Conservation (phyloP, 768 basidiomycete genomes). For the Cystoderma amianthinum region DNA sequence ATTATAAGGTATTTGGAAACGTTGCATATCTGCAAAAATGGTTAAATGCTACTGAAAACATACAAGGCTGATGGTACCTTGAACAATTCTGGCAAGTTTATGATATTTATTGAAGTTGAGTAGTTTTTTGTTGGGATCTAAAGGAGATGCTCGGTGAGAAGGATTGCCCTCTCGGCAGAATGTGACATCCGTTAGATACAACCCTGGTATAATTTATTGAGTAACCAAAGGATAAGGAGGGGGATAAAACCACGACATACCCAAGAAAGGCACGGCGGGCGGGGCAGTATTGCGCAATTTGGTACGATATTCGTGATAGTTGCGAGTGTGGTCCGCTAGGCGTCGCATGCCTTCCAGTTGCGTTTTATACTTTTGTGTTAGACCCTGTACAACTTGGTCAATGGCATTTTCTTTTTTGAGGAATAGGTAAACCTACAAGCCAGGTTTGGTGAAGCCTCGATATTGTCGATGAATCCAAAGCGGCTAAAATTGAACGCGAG, state of each 20-base stretch:
- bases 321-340: conserved; percentile 86
- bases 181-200: conserved; percentile 88
- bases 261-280: conserved; percentile 93
- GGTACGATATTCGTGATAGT: conserved; percentile 87
- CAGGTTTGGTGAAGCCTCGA: conserved; percentile 89
- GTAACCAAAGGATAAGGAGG: conserved; percentile 1
- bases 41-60: no score
- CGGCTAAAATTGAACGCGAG: conserved; percentile 86
- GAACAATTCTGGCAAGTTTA: conserved; percentile 80
- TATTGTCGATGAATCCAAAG: conserved; percentile 93
- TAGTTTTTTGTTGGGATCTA: conserved; percentile 68
- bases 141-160: conserved; percentile 72
- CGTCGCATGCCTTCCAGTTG: conserved; percentile 76
- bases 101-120: conserved; percentile 98
- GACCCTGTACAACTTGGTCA: conserved; percentile 38
- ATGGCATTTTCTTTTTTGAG: not conserved
- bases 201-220: conserved; percentile 33
- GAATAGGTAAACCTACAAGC: conserved; percentile 51
- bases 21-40: conserved; percentile 72
- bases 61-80: no score
- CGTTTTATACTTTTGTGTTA: conserved; percentile 78
- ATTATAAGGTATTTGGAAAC: conserved; percentile 83
- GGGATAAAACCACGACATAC: conserved; percentile 27
- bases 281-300: conserved; percentile 83
- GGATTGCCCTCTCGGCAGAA: conserved; percentile 96